Conservation (phyloP, 164 flowering plant species). For the Aristolochia californica region DNA sequence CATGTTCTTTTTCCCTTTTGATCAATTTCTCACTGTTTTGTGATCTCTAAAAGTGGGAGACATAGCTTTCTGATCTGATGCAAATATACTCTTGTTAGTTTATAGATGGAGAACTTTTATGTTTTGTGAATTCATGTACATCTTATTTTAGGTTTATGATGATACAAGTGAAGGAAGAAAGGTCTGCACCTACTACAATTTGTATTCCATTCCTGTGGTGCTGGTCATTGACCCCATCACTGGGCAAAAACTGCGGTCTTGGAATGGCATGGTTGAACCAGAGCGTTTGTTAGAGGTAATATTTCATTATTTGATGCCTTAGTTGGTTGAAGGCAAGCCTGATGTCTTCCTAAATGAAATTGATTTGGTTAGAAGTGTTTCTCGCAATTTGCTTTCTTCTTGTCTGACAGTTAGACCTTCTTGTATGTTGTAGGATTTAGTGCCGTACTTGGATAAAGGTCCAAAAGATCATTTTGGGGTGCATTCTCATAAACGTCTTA, state of each 20-base stretch:
- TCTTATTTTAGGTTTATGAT: constrained; percentile 59
- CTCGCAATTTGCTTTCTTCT: too few relatives aligned
- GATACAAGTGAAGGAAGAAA: constrained; percentile 89
- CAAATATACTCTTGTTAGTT: too few relatives aligned
- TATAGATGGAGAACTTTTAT: too few relatives aligned
- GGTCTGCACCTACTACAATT: constrained; percentile 84
- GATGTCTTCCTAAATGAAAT: not conserved
- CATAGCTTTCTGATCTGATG: too few relatives aligned
- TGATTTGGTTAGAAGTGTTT: not conserved
- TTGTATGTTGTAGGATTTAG: constrained; percentile 50
- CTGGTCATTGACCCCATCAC: constrained; percentile 92
- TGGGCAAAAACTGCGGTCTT: constrained; percentile 86
- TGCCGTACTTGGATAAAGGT: constrained; percentile 76
- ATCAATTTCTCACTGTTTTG: too few relatives aligned
- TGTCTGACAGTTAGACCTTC: not conserved
- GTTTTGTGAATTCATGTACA: not conserved
- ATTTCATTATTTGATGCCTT: not conserved
- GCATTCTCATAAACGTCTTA: constrained; percentile 77
- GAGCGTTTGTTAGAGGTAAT: constrained; percentile 82
- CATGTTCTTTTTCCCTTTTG: too few relatives aligned
- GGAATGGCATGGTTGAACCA: constrained; percentile 89
- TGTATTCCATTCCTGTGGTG: constrained; percentile 68
- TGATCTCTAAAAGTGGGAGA: too few relatives aligned
- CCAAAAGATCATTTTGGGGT: constrained; percentile 63
- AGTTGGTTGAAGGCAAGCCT: not conserved